Evolutionary conservation across 2,329 filamentous ascomycete species (phyloP), one percentile per base, ranked within the genome.

Genomic region (Trichoderma arundinaceum): DNA sequence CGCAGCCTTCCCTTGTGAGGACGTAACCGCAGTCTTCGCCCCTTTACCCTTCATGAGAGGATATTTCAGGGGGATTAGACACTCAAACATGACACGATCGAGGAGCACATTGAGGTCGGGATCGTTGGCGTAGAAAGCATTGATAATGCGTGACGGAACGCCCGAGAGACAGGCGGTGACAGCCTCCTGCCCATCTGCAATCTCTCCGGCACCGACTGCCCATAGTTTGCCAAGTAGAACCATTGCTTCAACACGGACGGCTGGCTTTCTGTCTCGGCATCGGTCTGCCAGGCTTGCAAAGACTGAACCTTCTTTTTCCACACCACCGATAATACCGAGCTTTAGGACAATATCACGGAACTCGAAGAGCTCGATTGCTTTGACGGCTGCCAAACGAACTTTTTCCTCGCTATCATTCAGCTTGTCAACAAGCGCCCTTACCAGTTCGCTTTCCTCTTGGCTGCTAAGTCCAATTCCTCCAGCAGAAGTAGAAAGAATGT

Each of bases 141-240:
- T 92, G 68, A 97, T 88, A 51, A 99, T 92, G 68, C 88, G 90
- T 1, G 90, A 90, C 2, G 95, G 94, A 44, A 96, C 92, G 28
- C 89, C 89, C 7, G 89, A 90, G 12, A 99, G 81, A n/a, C 94
- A 85, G 9, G 87, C 81, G 12, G 85, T 86, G 19, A 96, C 90
- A 17, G 84, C 82, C 71, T 97, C 92, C 71, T 94, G 90, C 13
- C 92, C 92, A 60, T 90, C 87, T 28, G 92, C 88, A 71, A 99
- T 91, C 72, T 97, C 94, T 17, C 92, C 92, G 17, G 90, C 88
- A 12, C 92, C 94, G 17, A 96, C 94, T n/a, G 92, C 94, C 95
- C 95, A 99, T 33, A 98, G 88, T 68, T 89, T 92, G 10, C 88
- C 92, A 1, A 98, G 81, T 8, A 96, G 83, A 58, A 88, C 90